These are phyloP conservation scores for Ilyonectria mors-panacis DNA, from an alignment of 2,329 filamentous ascomycete genomes.

Conservation along the genomic window DNA sequence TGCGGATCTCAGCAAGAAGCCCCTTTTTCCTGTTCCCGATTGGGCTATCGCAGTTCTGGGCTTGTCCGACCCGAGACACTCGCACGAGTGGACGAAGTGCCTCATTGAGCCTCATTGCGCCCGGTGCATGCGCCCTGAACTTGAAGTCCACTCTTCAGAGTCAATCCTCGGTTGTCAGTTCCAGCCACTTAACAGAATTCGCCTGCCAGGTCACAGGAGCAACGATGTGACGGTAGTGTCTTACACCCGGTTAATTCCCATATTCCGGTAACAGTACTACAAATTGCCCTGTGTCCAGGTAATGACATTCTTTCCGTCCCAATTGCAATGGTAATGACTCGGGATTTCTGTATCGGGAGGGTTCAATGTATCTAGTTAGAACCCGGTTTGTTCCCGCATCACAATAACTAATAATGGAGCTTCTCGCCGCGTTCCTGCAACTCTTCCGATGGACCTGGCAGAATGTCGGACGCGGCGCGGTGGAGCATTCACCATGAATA, in stretches of 20 bases:
- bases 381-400: background rate
- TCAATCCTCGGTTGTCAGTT: background rate
- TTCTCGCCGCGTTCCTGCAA: background rate
- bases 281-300: background rate
- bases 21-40: constrained; percentile 22
- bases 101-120: too few species aligned
- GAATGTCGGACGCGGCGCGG: background rate
- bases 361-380: background rate
- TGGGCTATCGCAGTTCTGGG: background rate
- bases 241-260: constrained; percentile 2
- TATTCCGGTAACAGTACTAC: background rate
- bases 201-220: background rate
- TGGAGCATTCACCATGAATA: background rate
- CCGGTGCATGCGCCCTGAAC: too few species aligned
- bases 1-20: background rate
- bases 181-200: constrained; percentile 19
- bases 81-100: background rate
- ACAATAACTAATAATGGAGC: background rate
- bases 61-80: constrained; percentile 31
- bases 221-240: background rate
- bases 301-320: background rate
- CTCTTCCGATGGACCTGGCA: background rate
- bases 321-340: background rate
- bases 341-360: too few species aligned
- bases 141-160: background rate